phyloP scores from a whole-genome alignment of 2,329 filamentous ascomycete genomes.

The Penicillium carneum region DNA sequence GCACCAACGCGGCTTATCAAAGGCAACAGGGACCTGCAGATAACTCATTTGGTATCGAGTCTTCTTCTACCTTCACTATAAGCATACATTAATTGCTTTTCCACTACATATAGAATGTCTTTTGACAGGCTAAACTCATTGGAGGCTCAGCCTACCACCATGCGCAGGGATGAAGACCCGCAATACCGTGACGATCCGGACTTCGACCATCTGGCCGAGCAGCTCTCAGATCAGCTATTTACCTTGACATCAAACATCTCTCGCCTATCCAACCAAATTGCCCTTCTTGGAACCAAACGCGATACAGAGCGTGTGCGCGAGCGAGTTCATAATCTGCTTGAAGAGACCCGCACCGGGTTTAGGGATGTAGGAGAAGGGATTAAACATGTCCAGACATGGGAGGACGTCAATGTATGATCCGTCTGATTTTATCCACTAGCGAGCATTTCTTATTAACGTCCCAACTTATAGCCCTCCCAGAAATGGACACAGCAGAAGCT shows the following conservation, averaged over 20 bases:
- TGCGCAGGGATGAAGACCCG: constrained; percentile 72
- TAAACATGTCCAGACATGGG: constrained; percentile 89
- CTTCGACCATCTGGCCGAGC: constrained; percentile 81
- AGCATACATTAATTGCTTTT: constrained; percentile 11
- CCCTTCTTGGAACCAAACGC: constrained; percentile 83
- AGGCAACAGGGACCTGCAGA: constrained; percentile 35
- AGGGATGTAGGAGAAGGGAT: constrained; percentile 91
- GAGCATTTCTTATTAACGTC: constrained; percentile 22
- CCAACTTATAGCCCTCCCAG: constrained; percentile 75
- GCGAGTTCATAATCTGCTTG: constrained; percentile 83
- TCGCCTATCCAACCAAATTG: constrained; percentile 81
- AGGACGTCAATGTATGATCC: constrained; percentile 74
- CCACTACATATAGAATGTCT: constrained; percentile 68
- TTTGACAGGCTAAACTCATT: constrained; percentile 86
- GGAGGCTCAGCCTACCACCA: constrained; percentile 76
- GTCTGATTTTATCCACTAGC: background rate
- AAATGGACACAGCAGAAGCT: constrained; percentile 96
- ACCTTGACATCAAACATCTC: constrained; percentile 86
- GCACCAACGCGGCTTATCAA: constrained; percentile 27
- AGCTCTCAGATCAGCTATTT: constrained; percentile 87
- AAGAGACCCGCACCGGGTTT: constrained; percentile 85
- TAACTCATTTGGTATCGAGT: constrained; percentile 24
- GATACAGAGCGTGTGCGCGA: constrained; percentile 92
- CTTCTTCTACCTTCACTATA: constrained; percentile 17
- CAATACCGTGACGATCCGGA: constrained; percentile 90